These are phyloP conservation scores for Rhododendron ferrugineum DNA, from an alignment of 148 eudicot species.

Conservation along the genomic window DNA sequence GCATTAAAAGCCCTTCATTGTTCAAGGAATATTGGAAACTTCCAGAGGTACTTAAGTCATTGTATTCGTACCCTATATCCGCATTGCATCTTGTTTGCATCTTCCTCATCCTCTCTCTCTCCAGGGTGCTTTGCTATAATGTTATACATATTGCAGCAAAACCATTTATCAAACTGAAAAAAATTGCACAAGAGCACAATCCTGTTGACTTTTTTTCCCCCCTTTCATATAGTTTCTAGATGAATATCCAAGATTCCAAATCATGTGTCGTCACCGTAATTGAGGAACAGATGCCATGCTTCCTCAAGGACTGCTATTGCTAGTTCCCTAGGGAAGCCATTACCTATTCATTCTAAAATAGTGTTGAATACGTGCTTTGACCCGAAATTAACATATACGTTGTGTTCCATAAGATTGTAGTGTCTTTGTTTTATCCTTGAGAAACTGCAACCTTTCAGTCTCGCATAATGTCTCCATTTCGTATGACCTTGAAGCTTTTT, in stretches of 20 bases:
- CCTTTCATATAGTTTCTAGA: neutral
- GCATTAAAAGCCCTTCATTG: slow-evolving; percentile 85
- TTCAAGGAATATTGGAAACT: slow-evolving; percentile 96
- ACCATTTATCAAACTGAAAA: neutral
- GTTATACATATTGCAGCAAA: neutral
- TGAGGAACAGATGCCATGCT: neutral
- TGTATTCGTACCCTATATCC: neutral
- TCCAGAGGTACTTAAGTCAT: slow-evolving; percentile 55
- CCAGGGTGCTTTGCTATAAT: neutral
- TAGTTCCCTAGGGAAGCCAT: neutral
- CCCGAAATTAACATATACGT: neutral
- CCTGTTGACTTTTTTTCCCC: neutral
- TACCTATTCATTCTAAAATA: neutral
- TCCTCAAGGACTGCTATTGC: neutral
- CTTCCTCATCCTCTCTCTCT: neutral
- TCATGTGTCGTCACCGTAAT: neutral
- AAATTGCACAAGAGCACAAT: neutral
- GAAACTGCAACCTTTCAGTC: slow-evolving; percentile 1
- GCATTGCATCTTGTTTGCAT: neutral
- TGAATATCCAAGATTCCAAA: neutral
- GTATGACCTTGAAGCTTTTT: neutral
- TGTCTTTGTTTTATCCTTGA: neutral
- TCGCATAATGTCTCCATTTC: neutral
- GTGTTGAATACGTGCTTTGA: too few relatives aligned
- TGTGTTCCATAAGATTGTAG: neutral